Percentiles rank a stretch among this genome's conserved stretches.
phyloP scores from a whole-genome alignment of 2,329 filamentous ascomycete genomes.

The Ceratocystis destructans region DNA sequence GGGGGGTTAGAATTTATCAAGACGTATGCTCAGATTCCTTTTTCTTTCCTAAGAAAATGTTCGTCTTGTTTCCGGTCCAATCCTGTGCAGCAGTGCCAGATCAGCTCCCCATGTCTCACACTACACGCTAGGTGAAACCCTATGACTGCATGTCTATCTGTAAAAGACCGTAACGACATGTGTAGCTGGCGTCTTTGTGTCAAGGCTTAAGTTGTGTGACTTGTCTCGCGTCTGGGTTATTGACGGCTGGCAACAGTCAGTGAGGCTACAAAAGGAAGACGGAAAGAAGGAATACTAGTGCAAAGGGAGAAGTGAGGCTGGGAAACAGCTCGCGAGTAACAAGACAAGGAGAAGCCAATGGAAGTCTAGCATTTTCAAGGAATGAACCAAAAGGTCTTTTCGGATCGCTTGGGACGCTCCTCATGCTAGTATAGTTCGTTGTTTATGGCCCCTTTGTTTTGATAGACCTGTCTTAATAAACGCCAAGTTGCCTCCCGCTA shows the following conservation, averaged over 20 bases:
- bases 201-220: not conserved
- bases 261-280: not conserved
- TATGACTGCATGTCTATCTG: not conserved
- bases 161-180: not conserved
- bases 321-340: not conserved
- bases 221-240: not conserved
- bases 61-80: not conserved
- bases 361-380: not conserved
- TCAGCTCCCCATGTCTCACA: not conserved
- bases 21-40: no score
- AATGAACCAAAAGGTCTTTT: not conserved
- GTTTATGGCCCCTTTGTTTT: not conserved
- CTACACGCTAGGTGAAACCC: not conserved
- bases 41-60: not conserved
- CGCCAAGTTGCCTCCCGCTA: slow-evolving; percentile 2
- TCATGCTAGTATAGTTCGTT: not conserved
- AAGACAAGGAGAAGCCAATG: slow-evolving; percentile 7
- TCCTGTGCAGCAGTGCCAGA: not conserved
- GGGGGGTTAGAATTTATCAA: no score
- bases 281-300: not conserved
- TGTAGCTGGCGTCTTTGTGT: not conserved
- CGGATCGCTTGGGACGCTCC: not conserved
- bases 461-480: not conserved
- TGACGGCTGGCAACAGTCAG: not conserved
- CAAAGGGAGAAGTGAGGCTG: not conserved